Percentiles rank a stretch among this genome's conserved stretches.
Evolutionary conservation across 2,329 filamentous ascomycete genomes (phyloP).

Genomic region (Ilyonectria robusta): DNA sequence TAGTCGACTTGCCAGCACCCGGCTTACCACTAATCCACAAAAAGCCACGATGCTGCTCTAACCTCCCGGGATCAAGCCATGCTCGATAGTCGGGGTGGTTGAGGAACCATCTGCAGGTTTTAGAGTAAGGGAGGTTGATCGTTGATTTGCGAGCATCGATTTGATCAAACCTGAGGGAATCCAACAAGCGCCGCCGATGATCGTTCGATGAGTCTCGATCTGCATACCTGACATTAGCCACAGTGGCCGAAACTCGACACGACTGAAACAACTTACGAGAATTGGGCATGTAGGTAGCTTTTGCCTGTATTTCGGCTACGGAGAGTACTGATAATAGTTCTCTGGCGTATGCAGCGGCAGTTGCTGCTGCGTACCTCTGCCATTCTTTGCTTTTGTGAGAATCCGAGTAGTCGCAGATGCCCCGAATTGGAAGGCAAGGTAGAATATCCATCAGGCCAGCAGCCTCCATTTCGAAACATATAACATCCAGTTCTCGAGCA

Average conservation of each 20-base stretch:
- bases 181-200: conserved; percentile 32
- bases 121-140: conserved; percentile 53
- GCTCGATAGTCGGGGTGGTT: conserved; percentile 1
- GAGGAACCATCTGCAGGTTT: conserved; percentile 41
- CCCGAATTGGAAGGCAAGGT: too few relatives aligned
- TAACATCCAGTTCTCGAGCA: too few relatives aligned
- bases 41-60: conserved; percentile 47
- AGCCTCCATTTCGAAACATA: too few relatives aligned
- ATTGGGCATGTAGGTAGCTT: background rate
- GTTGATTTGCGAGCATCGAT: conserved; percentile 54
- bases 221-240: background rate
- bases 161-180: conserved; percentile 55
- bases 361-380: conserved; percentile 54
- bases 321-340: conserved; percentile 19
- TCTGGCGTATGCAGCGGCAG: conserved; percentile 50
- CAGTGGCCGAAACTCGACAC: background rate
- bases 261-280: background rate
- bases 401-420: conserved; percentile 53
- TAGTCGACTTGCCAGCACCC: conserved; percentile 61
- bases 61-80: conserved; percentile 19
- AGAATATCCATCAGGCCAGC: too few relatives aligned
- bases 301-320: background rate
- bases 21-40: conserved; percentile 65
- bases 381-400: conserved; percentile 56
- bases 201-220: background rate